phyloP scores from a whole-genome alignment of 2,329 filamentous ascomycete species.

The Xylariales sp. region DNA sequence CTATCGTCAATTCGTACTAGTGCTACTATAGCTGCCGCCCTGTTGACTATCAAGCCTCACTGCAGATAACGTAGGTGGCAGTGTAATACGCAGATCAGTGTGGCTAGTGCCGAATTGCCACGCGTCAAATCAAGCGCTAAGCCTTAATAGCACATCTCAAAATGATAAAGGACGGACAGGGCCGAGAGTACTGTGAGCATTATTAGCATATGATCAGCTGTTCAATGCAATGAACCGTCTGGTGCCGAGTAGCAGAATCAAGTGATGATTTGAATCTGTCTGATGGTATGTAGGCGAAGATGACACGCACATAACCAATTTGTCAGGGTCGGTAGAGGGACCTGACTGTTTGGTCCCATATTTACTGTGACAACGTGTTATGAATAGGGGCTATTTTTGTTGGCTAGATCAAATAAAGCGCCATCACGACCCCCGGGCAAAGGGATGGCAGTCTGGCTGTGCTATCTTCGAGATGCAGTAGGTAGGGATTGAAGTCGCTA shows the following conservation, averaged over 20 bases:
- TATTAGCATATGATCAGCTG: not conserved
- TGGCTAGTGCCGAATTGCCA: not conserved
- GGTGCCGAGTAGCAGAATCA: not conserved
- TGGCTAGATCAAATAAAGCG: not conserved
- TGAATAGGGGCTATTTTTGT: conserved; percentile 7
- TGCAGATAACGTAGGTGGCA: not conserved
- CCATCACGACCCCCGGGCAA: not conserved
- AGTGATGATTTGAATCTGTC: not conserved
- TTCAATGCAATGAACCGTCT: not conserved
- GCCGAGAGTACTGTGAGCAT: not conserved
- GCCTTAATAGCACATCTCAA: not conserved
- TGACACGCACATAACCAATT: not conserved
- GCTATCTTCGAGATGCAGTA: not conserved
- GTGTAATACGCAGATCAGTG: not conserved
- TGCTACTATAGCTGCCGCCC: not conserved
- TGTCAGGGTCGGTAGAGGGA: not conserved
- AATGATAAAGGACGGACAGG: not conserved
- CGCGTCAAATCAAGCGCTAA: not conserved
- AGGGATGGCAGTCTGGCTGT: not conserved
- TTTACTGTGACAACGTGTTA: not conserved
- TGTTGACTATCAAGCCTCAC: not conserved
- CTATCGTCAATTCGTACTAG: too few relatives aligned
- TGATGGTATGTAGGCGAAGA: not conserved
- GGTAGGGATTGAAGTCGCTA: not conserved
- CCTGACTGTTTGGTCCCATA: not conserved